Conservation (phyloP, 495 filamentous ascomycete species). For the Penicillium cataractarum region DNA sequence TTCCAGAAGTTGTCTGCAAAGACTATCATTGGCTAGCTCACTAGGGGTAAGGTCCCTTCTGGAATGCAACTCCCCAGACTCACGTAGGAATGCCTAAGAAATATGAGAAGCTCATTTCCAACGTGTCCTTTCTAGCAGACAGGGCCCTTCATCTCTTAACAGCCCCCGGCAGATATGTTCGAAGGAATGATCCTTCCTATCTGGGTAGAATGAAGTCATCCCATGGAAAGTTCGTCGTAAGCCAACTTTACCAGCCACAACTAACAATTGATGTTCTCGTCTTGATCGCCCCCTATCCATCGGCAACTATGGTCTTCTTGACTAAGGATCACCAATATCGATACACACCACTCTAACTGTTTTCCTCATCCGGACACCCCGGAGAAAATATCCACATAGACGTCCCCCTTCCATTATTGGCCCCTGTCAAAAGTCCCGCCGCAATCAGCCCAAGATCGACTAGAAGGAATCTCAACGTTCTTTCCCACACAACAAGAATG, state of each 20-base stretch:
- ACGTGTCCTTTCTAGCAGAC: neutral
- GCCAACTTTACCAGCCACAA: conserved; percentile 1
- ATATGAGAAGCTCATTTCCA: neutral
- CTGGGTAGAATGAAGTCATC: neutral
- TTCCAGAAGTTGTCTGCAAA: neutral
- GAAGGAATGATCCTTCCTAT: neutral
- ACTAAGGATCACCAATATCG: neutral
- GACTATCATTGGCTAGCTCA: neutral
- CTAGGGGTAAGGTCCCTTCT: neutral
- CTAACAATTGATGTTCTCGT: neutral
- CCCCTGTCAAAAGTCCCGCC: neutral
- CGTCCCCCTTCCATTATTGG: neutral
- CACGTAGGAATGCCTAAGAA: neutral
- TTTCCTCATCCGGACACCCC: neutral
- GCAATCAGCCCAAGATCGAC: neutral
- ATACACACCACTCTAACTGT: neutral
- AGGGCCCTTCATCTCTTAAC: neutral
- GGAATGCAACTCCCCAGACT: conserved; percentile 11
- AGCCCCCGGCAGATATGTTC: neutral
- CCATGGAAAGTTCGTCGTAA: neutral
- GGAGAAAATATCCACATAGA: neutral
- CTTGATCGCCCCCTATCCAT: too few relatives aligned
- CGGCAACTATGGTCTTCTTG: neutral
- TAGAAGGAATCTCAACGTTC: neutral
- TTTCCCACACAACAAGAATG: neutral